These are phyloP conservation scores for Emergomyces pasteurianus DNA, from an alignment of 2,329 filamentous ascomycete genomes.

Conservation along the genomic window DNA sequence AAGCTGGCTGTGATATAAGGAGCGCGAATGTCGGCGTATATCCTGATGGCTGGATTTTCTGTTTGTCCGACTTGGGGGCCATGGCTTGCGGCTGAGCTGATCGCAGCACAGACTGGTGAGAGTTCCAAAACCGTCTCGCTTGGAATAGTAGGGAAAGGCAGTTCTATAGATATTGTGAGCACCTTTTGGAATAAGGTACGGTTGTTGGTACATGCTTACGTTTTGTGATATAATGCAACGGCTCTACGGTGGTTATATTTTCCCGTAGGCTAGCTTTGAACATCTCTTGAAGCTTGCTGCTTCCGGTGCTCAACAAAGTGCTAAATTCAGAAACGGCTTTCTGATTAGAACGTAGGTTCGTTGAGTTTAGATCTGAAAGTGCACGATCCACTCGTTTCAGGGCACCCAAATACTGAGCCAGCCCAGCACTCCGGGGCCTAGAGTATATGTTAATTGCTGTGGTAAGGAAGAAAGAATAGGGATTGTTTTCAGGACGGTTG, in stretches of 20 bases:
- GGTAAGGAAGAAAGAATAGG: not conserved
- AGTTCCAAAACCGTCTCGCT: slow-evolving; percentile 65
- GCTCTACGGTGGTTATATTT: slow-evolving; percentile 70
- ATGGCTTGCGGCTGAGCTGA: slow-evolving; percentile 50
- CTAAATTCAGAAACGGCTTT: slow-evolving; percentile 72
- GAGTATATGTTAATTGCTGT: slow-evolving; percentile 1
- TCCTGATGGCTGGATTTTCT: slow-evolving; percentile 60
- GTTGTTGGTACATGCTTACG: slow-evolving; percentile 35
- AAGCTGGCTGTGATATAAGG: slow-evolving; percentile 74
- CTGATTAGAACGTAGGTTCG: slow-evolving; percentile 88
- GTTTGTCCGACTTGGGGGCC: slow-evolving; percentile 34
- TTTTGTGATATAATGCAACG: slow-evolving; percentile 86
- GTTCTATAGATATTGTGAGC: slow-evolving; percentile 28
- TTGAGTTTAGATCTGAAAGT: slow-evolving; percentile 70
- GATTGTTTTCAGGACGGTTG: not conserved
- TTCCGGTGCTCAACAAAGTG: slow-evolving; percentile 64
- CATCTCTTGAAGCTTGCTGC: slow-evolving; percentile 68
- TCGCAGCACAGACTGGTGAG: slow-evolving; percentile 64
- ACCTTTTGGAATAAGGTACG: not conserved
- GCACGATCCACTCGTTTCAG: slow-evolving; percentile 80
- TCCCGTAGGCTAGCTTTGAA: slow-evolving; percentile 71
- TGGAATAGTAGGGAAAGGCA: slow-evolving; percentile 67
- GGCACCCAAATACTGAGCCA: slow-evolving; percentile 76
- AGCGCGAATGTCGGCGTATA: slow-evolving; percentile 76
- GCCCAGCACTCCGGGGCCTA: slow-evolving; percentile 66